Conservation (phyloP, 2,329 filamentous ascomycete species). For the Hymenoscyphus fructigenus region DNA sequence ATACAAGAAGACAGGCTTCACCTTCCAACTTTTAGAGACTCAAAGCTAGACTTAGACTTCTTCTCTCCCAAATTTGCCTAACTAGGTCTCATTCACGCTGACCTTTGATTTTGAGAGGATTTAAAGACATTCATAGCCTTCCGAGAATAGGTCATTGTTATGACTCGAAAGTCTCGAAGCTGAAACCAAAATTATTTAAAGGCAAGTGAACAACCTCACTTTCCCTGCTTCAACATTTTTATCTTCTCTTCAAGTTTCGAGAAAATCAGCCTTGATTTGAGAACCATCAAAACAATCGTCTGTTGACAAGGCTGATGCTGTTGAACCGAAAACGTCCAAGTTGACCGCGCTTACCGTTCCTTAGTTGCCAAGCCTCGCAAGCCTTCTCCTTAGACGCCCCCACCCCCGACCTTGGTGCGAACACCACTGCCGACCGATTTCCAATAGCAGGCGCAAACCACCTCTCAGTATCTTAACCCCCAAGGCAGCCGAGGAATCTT, state of each 20-base stretch:
- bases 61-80: background rate
- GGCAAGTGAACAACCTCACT: background rate
- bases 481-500: background rate
- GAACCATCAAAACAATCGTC: background rate
- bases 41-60: no score
- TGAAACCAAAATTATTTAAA: background rate
- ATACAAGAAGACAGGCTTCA: no score
- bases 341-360: background rate
- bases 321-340: background rate
- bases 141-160: background rate
- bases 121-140: background rate
- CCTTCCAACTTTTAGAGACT: no score
- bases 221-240: background rate
- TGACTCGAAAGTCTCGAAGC: background rate
- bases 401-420: background rate
- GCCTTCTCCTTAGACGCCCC: conserved; percentile 5
- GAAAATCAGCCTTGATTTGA: background rate
- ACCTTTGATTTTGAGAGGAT: background rate
- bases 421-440: background rate
- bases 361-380: conserved; percentile 7
- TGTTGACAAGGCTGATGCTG: background rate
- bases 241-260: background rate
- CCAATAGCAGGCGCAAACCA: conserved; percentile 8
- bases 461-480: conserved; percentile 8
- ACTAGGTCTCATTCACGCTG: background rate